Percentiles rank a stretch among this genome's conserved stretches.
These are phyloP conservation scores for Hyphopichia buzzinii DNA, from an alignment of 1,139 yeast species.

Conservation along the genomic window DNA sequence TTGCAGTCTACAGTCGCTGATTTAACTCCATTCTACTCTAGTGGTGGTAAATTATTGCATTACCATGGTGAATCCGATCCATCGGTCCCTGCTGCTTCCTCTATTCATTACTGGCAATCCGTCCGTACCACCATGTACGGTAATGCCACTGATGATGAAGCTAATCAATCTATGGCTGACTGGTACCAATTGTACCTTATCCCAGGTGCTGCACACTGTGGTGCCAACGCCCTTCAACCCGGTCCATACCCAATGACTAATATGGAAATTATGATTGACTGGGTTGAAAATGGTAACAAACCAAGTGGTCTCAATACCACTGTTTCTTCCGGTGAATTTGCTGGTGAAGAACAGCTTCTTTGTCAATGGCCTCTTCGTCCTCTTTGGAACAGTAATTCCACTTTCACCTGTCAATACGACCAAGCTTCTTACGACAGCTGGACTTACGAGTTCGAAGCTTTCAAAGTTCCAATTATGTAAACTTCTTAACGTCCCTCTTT, in stretches of 20 bases:
- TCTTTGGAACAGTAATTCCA: background rate
- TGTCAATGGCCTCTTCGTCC: conserved; percentile 1
- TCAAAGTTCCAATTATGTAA: background rate
- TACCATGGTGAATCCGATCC: conserved; percentile 3
- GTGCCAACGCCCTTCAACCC: conserved; percentile 1
- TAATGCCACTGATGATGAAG: background rate
- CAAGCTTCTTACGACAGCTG: background rate
- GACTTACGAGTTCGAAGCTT: background rate
- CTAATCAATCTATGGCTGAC: background rate
- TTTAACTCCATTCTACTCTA: background rate
- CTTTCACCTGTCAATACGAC: background rate
- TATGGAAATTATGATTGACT: conserved; percentile 3
- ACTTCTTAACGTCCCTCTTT: background rate
- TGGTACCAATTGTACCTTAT: conserved; percentile 3
- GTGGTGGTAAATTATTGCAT: conserved; percentile 1
- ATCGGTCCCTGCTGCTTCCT: conserved; percentile 2
- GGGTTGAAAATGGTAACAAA: conserved; percentile 2
- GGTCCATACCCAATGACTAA: conserved; percentile 2
- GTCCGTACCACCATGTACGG: conserved; percentile 1
- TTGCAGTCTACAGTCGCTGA: background rate
- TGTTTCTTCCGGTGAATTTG: background rate
- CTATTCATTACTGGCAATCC: conserved; percentile 3
- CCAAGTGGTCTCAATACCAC: conserved; percentile 3
- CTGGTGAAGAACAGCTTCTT: background rate
- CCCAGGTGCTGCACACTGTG: conserved; percentile 4